phyloP scores from a whole-genome alignment of 1,139 yeast genomes.

The Meyerozyma carpophila region DNA sequence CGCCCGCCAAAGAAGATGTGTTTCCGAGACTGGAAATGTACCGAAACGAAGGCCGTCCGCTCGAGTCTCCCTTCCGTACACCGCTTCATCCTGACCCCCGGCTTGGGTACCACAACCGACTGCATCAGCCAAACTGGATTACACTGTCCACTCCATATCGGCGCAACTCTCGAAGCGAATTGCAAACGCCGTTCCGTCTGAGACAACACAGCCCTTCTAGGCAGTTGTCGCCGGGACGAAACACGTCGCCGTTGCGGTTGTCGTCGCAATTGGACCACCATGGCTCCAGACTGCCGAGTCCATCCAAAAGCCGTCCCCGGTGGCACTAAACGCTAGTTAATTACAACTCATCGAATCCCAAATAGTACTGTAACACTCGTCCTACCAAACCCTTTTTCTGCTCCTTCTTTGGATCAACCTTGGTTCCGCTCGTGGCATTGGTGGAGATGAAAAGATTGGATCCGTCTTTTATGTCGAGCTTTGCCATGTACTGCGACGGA shows the following conservation, averaged over 20 bases:
- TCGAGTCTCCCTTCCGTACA: constrained; percentile 1
- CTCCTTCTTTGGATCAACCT: constrained; percentile 15
- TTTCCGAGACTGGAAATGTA: background rate
- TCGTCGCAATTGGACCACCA: background rate
- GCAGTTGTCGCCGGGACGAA: background rate
- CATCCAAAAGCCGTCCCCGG: background rate
- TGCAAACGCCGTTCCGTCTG: constrained; percentile 1
- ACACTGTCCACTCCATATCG: constrained; percentile 20
- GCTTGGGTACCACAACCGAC: background rate
- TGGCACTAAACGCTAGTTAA: background rate
- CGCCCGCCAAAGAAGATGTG: background rate
- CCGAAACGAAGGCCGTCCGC: background rate
- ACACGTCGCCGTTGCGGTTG: background rate
- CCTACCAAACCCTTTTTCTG: constrained; percentile 34
- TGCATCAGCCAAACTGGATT: constrained; percentile 12
- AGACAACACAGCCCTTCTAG: background rate
- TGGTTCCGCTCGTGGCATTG: constrained; percentile 13
- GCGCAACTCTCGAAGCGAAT: background rate
- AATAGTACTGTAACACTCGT: constrained; percentile 30
- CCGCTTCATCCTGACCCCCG: constrained; percentile 1
- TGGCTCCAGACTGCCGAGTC: background rate
- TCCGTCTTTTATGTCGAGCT: constrained; percentile 40
- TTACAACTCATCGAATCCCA: constrained; percentile 43
- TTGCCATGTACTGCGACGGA: constrained; percentile 15
- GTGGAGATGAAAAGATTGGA: constrained; percentile 30